Evolutionary conservation across 2,329 filamentous ascomycete genomes (phyloP), one percentile per base, ranked within the genome.

Genomic region (Venturia carpophila): DNA sequence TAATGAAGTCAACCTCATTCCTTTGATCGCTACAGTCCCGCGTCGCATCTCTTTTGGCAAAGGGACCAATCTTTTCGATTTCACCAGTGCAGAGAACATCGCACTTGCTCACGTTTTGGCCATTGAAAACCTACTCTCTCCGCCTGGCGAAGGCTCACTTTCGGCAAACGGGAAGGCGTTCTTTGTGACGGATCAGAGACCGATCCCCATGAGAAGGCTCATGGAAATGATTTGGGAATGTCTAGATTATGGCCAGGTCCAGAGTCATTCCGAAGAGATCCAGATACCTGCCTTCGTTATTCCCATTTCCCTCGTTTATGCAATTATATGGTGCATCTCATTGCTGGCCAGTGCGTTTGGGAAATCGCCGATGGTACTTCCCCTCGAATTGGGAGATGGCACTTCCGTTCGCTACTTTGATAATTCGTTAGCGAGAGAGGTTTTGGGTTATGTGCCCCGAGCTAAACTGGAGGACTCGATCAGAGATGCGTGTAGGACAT

Each of bases 41-140:
- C 47, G 47, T 17, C 47, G 47, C 47, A 27, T 52, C 7, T 52
- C 47, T 52, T 15, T 52, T 13, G 47, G 47, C 21, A 52, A 27
- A 52, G 47, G 47, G 13, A 52, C 47, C 15, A 52, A 52, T 21
- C 78, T 90, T 24, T 87, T 87, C 72, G 87, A 90, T 73, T 89
- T 87, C 73, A 87, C 87, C 41, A 89, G 88, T 71, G 84, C 89
- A 19, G 79, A 79, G 66, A 90, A 90, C 74, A 81, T 87, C 30
- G 87, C 85, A 1, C 87, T 95, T 77, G 90, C 88, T 1, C 92
- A 97, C 77, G 81, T 95, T 56, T 87, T 97, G 62, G 92, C 92
- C 47, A 86, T 88, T 5, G 82, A 83, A 68, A 88, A 87, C 66
- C 84, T 96, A 52, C 82, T 93, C 60, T 79, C 81, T 65, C 24